Base-by-base conservation (phyloP, 2,329 filamentous ascomycete species). In the Colletotrichum sojae region DNA sequence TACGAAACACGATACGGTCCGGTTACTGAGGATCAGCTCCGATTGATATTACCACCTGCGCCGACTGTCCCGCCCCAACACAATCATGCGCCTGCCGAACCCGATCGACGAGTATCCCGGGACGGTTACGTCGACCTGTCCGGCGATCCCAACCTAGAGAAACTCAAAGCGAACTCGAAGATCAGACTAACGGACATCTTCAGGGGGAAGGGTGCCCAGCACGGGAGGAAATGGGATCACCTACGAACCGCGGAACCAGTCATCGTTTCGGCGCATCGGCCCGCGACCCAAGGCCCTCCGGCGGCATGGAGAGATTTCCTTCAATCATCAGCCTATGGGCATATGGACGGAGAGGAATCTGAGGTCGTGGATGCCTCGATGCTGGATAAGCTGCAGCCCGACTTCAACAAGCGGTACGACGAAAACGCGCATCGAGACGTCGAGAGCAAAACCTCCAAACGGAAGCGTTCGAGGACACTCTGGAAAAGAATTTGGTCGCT, bases 401-500 rank as follows among this genome's bases (percentile, higher is more conserved):
- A 78, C 39, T 86, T 87, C 74, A 82, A 84, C 73, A 74, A 75
- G 45, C 78, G 80, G 6, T 73, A 78, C 18, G 76, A 79, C 9
- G 73, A 81, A 27, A 76, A 77, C 0, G 74, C 78, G 31, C 75
- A 78, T 48, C 73, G 74, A 54, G 73, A 74, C 39, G 36, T 67
- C 71, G 70, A 77, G 76, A 58, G 71, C 72, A 55, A 75, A 65
- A 67, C 56, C 4, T 61, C 45, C 20, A 71, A 67, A 16, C 75
- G 77, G 45, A 76, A 72, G 56, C 76, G 77, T 45, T 74, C 78
- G 2, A 71, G 77, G 22, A 75, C 75, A 8, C 73, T 84, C 10
- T 83, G 81, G 70, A 88, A 89, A 76, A 87, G 90, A 63, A 80
- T 92, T 58, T 92, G 92, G 85, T 86, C 88, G 61, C 87, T 89